phyloP scores from a whole-genome alignment of 108 stramenopile species.

The Chaetoceros tenuissimus region DNA sequence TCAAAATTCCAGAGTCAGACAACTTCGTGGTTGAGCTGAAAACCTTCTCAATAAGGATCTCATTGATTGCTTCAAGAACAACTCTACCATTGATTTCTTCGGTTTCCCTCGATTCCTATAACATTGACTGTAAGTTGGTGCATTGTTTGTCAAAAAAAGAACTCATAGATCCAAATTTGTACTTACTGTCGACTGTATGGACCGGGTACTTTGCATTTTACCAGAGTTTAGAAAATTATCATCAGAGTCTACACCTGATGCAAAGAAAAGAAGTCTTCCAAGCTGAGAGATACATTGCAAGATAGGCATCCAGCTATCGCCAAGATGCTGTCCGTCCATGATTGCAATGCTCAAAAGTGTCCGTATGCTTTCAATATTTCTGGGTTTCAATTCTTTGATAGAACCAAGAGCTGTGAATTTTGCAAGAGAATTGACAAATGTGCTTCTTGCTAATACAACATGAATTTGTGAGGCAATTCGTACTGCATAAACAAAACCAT shows the following conservation, averaged over 20 bases:
- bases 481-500: constrained; percentile 80
- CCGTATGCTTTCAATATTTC: constrained; percentile 90
- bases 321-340: constrained; percentile 88
- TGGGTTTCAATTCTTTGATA: constrained; percentile 87
- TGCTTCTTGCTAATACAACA: constrained; percentile 85
- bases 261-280: constrained; percentile 68
- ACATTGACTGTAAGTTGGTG: constrained; percentile 19
- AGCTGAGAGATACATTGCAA: constrained; percentile 92
- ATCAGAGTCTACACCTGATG: constrained; percentile 82
- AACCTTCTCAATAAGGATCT: constrained; percentile 85
- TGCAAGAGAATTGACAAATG: constrained; percentile 90
- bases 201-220: neutral
- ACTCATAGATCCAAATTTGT: neutral
- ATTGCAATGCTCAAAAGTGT: constrained; percentile 89
- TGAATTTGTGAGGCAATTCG: constrained; percentile 63
- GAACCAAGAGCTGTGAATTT: constrained; percentile 92
- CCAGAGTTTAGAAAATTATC: constrained; percentile 65
- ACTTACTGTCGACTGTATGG: neutral
- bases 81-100: constrained; percentile 72
- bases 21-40: constrained; percentile 81
- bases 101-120: constrained; percentile 43
- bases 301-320: constrained; percentile 94
- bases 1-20: constrained; percentile 66
- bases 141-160: neutral
- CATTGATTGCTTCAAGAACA: constrained; percentile 73